Base-by-base conservation (phyloP, 75 land plant species). In the Picea sitchensis region DNA sequence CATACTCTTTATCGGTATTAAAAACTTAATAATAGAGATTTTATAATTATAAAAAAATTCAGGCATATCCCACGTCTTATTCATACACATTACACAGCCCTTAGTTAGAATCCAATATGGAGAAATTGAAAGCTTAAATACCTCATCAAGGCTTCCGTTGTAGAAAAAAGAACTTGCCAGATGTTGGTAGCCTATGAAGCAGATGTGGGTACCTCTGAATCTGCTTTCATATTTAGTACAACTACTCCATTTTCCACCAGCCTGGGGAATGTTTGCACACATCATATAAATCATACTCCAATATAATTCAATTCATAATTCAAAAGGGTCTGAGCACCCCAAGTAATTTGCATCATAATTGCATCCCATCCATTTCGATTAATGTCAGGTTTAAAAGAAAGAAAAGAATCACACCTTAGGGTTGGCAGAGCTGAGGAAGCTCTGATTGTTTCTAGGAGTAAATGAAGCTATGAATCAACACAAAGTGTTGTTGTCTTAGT, bases 361-460 rank as follows among this genome's bases (percentile, higher is more conserved):
- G 51, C 51, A 47, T 5, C 51, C 51, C 8, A 47, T 6, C 51
- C 51, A 47, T 47, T 47, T 47, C 0, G 0, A 2, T 36, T 36
- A 36, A 36, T 36, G 2, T 36, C 5, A 65, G 17, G 72, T 2
- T 32, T 34, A 15, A 14, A 15, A 7, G 44, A 58, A 58, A 38
- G 38, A 15, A n/a, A 41, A 13, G 56, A 6, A 18, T 17, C 61
- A 41, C 44, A 81, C 83, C 47, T 41, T 65, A n/a, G 67, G 68
- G 30, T 69, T 69, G 26, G 78, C 65, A 30, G 73, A 59, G 65
- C 71, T 38, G 7, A 81, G 59, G 14, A 54, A 61, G 56, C 23
- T 61, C 59, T 81, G 80, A 59, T 64, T 56, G 69, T 78, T 61
- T 2, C 62, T 14, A 17, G 79, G 83, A 31, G 56, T 81, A 31